Conservation (phyloP, 495 filamentous ascomycete genomes). For the Penicillium cataractarum region DNA sequence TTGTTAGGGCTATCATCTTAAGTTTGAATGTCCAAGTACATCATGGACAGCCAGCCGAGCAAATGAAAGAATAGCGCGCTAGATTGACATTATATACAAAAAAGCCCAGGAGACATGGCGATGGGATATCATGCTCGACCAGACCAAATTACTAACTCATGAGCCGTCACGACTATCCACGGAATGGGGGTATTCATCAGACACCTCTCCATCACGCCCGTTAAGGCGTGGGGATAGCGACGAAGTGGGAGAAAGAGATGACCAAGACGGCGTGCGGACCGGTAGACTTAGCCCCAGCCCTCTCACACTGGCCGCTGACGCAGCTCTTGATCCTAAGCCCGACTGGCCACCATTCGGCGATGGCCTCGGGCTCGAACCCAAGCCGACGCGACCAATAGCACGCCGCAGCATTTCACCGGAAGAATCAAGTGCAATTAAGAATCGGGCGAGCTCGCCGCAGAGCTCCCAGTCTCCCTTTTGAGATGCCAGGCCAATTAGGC, state of each 20-base stretch:
- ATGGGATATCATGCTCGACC: neutral
- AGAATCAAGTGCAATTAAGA: slow-evolving; percentile 89
- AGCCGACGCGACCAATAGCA: slow-evolving; percentile 71
- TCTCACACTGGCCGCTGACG: slow-evolving; percentile 37
- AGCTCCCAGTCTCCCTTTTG: slow-evolving; percentile 92
- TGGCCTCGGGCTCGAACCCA: slow-evolving; percentile 26
- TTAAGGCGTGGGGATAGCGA: slow-evolving; percentile 33
- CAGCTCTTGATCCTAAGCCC: slow-evolving; percentile 28
- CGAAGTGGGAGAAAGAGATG: slow-evolving; percentile 39
- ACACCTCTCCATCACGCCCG: slow-evolving; percentile 26
- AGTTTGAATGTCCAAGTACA: neutral
- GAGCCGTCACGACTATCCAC: slow-evolving; percentile 24
- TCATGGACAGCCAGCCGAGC: neutral
- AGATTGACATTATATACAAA: slow-evolving; percentile 12
- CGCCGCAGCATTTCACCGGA: slow-evolving; percentile 79
- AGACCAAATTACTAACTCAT: neutral
- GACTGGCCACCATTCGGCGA: slow-evolving; percentile 28
- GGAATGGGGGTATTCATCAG: slow-evolving; percentile 25
- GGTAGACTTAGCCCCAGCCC: slow-evolving; percentile 45
- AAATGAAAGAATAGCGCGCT: neutral
- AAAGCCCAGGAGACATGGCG: neutral
- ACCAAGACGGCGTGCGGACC: slow-evolving; percentile 42
- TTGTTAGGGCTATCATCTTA: neutral
- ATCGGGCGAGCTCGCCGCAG: slow-evolving; percentile 91
- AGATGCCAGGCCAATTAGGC: slow-evolving; percentile 80